phyloP scores from a whole-genome alignment of 176 grass and related monocot species.

The Areca catechu region DNA sequence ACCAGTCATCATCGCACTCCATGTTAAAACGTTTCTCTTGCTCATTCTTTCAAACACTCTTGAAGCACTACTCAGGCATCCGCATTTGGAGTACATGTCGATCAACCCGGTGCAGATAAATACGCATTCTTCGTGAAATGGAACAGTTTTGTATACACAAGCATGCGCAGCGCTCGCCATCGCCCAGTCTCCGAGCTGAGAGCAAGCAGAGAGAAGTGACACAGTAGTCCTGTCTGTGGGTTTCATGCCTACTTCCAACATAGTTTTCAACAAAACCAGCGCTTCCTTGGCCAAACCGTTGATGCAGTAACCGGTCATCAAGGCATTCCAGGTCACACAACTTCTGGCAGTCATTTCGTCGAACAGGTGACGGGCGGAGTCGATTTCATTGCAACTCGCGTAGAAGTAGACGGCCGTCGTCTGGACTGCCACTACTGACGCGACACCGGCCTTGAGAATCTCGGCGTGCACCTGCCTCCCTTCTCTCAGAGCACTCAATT shows the following conservation, averaged over 20 bases:
- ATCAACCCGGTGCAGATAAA: constrained; percentile 6
- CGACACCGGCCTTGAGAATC: neutral
- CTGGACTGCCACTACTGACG: neutral
- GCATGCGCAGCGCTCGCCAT: neutral
- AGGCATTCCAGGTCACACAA: constrained; percentile 8
- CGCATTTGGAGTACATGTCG: constrained; percentile 20
- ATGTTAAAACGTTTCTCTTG: constrained; percentile 4
- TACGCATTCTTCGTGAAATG: neutral
- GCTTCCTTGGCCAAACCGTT: neutral
- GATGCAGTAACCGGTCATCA: constrained; percentile 7
- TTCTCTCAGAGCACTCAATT: constrained; percentile 2
- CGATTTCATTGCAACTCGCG: neutral
- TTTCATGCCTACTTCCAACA: neutral
- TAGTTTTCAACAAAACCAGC: constrained; percentile 6
- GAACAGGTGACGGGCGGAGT: constrained; percentile 2
- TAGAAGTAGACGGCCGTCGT: constrained; percentile 6
- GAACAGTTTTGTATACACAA: neutral
- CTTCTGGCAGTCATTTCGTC: constrained; percentile 9
- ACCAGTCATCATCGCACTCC: constrained; percentile 6
- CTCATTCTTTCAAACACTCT: constrained; percentile 6
- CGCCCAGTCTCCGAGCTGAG: neutral
- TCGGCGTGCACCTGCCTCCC: constrained; percentile 8
- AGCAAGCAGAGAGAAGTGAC: constrained; percentile 6
- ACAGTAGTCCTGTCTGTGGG: neutral
- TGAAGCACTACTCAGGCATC: constrained; percentile 3